Percentiles rank a stretch among this genome's conserved stretches.
phyloP scores from a whole-genome alignment of 1,284 basidiomycete genomes.

The Boletellus sp. region DNA sequence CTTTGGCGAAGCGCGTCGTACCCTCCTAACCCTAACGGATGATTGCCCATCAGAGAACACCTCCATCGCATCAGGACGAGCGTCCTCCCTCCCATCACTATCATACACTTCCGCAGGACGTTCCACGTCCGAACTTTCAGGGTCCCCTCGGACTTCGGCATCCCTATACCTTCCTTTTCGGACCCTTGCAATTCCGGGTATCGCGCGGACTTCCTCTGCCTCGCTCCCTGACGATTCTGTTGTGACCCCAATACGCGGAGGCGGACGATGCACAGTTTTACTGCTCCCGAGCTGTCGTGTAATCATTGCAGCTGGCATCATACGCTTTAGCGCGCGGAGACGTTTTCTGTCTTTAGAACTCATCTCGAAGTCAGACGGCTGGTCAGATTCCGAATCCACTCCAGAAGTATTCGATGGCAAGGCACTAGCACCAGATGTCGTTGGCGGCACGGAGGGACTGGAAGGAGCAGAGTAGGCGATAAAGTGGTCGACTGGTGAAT shows the following conservation, averaged over 20 bases:
- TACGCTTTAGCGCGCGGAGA: slow-evolving; percentile 35
- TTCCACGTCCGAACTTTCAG: slow-evolving; percentile 45
- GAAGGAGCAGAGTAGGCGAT: slow-evolving; percentile 7
- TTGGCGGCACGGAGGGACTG: slow-evolving; percentile 18
- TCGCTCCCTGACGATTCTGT: slow-evolving; percentile 28
- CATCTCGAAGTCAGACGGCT: slow-evolving; percentile 14
- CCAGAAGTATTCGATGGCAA: slow-evolving; percentile 15
- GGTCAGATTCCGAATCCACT: slow-evolving; percentile 19
- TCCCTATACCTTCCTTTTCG: slow-evolving; percentile 33
- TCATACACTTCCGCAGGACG: neutral
- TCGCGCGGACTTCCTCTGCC: slow-evolving; percentile 32
- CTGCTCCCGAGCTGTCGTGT: slow-evolving; percentile 24
- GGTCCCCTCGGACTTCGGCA: slow-evolving; percentile 43
- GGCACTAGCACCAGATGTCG: slow-evolving; percentile 20
- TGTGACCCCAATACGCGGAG: slow-evolving; percentile 15
- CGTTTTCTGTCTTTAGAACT: slow-evolving; percentile 31
- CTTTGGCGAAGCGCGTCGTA: slow-evolving; percentile 1
- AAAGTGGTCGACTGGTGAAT: slow-evolving; percentile 5
- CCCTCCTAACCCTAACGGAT: slow-evolving; percentile 9
- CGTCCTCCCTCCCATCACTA: neutral
- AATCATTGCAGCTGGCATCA: slow-evolving; percentile 48
- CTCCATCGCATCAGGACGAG: neutral
- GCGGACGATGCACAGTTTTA: neutral
- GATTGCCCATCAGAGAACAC: slow-evolving; percentile 17
- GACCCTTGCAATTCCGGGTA: slow-evolving; percentile 45